A percentile compares a stretch with the other conserved stretches of the same genome.
Evolutionary conservation across 176 grass and related monocot genomes (phyloP).

Genomic region (bread wheat (Triticum aestivum)): DNA sequence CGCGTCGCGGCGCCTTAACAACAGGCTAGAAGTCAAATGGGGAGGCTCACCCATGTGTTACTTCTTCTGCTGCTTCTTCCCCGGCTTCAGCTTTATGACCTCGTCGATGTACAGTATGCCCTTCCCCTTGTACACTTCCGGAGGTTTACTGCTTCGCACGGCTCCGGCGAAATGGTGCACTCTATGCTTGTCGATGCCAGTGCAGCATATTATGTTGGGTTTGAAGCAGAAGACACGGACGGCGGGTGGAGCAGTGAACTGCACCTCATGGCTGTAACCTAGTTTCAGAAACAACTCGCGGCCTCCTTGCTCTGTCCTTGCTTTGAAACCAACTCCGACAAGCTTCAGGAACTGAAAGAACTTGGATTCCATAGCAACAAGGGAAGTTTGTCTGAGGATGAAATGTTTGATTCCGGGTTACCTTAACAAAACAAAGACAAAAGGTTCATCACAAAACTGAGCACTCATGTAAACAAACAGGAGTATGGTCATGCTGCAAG

Average conservation of each 20-base stretch:
- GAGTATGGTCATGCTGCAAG: neutral
- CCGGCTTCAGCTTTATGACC: constrained; percentile 64
- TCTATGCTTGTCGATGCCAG: constrained; percentile 49
- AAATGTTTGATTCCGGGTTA: neutral
- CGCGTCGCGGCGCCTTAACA: neutral
- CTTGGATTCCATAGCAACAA: constrained; percentile 48
- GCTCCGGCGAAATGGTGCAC: constrained; percentile 60
- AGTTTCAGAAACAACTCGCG: constrained; percentile 72
- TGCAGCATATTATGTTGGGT: constrained; percentile 61
- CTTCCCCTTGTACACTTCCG: constrained; percentile 67
- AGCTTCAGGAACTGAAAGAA: constrained; percentile 68
- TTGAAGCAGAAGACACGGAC: constrained; percentile 79
- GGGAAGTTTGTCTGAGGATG: neutral
- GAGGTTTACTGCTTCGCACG: constrained; percentile 57
- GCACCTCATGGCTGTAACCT: constrained; percentile 69
- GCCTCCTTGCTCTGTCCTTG: constrained; percentile 59
- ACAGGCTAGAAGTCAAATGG: neutral
- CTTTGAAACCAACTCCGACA: constrained; percentile 66
- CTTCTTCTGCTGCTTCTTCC: constrained; percentile 62
- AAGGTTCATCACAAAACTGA: neutral
- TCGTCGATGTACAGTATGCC: constrained; percentile 72
- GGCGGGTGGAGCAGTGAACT: constrained; percentile 59
- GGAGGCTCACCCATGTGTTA: neutral
- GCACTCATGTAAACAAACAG: neutral
- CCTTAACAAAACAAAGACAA: neutral